Conservation (phyloP, 371 early-diverging fungal species). For the Apophysomyces ossiformis region DNA sequence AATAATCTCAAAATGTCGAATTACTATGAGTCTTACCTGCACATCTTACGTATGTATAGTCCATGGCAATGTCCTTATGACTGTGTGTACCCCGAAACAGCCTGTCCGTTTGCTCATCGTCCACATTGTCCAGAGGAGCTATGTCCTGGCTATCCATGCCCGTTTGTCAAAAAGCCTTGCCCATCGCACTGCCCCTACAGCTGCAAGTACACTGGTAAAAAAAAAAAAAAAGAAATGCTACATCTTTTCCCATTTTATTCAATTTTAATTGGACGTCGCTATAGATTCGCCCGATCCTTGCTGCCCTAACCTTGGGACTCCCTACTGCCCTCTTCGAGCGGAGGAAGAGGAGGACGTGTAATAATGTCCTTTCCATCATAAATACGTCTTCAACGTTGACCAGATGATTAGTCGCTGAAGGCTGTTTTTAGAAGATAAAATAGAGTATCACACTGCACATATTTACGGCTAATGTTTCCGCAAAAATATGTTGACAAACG, state of each 20-base stretch:
- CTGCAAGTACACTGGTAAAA: neutral
- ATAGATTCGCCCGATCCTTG: constrained; percentile 7
- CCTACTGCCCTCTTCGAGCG: neutral
- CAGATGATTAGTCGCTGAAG: no score
- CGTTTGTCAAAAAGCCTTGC: neutral
- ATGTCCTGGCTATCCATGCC: neutral
- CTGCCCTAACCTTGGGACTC: neutral
- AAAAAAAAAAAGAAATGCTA: neutral
- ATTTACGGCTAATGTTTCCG: no score
- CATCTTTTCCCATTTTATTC: neutral
- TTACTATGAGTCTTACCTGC: no score
- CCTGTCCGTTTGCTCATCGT: neutral
- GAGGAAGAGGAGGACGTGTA: neutral
- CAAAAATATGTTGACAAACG: no score
- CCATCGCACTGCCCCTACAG: neutral
- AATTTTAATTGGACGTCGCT: neutral
- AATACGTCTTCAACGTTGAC: no score
- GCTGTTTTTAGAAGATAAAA: no score
- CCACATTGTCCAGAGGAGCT: neutral
- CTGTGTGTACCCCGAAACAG: neutral
- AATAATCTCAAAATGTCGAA: no score
- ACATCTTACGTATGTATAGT: neutral
- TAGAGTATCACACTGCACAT: no score
- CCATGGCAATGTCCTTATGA: constrained; percentile 4
- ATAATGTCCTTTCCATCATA: neutral